phyloP scores from a whole-genome alignment of 257 asterid genomes.

The Primulina eburnea region DNA sequence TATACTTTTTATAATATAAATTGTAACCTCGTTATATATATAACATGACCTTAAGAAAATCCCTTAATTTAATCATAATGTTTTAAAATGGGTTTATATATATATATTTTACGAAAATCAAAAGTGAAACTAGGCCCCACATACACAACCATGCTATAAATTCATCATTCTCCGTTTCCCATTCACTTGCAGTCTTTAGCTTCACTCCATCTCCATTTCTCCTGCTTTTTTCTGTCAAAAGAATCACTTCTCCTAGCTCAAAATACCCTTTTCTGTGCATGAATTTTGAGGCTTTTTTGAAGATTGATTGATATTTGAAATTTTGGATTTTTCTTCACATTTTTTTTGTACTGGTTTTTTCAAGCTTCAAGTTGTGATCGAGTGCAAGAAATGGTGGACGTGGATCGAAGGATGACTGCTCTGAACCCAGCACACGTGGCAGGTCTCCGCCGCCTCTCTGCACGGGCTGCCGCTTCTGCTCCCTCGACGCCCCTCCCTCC shows the following conservation, averaged over 20 bases:
- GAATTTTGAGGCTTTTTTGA: background rate
- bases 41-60: no score
- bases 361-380: background rate
- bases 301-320: no score
- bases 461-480: slow-evolving; percentile 74
- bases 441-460: slow-evolving; percentile 94
- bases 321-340: background rate
- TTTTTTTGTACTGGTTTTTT: background rate
- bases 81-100: no score
- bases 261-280: background rate
- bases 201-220: slow-evolving; percentile 25
- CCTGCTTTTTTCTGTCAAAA: slow-evolving; percentile 7
- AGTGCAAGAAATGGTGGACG: slow-evolving; percentile 74
- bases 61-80: no score
- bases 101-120: no score
- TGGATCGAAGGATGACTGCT: slow-evolving; percentile 92
- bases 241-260: slow-evolving; percentile 7
- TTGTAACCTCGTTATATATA: no score
- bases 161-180: background rate
- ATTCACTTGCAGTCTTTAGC: background rate
- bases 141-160: background rate
- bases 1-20: no score
- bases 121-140: background rate
- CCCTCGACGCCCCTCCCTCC: slow-evolving; percentile 54
- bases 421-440: slow-evolving; percentile 85